These are phyloP conservation scores for Hanseniaspora nectarophila DNA, from an alignment of 805 yeast species.

Conservation along the genomic window DNA sequence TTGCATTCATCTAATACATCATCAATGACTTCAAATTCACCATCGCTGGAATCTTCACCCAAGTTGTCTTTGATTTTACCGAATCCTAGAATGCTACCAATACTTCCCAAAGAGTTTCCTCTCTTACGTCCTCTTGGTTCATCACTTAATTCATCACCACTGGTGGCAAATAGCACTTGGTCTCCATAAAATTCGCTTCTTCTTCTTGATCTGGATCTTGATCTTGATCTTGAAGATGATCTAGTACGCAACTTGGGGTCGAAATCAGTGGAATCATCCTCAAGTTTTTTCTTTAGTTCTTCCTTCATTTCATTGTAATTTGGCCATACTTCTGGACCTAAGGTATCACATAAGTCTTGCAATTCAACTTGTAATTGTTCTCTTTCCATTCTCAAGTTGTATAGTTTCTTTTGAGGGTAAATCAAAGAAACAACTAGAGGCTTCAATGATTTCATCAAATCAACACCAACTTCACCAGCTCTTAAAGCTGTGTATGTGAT, in stretches of 20 bases:
- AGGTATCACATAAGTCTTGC: slow-evolving; percentile 64
- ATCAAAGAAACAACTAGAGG: slow-evolving; percentile 47
- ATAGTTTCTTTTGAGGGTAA: slow-evolving; percentile 34
- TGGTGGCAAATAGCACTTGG: slow-evolving; percentile 6
- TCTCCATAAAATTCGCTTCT: slow-evolving; percentile 8
- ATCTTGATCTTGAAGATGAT: slow-evolving; percentile 9
- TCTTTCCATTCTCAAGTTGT: slow-evolving; percentile 48
- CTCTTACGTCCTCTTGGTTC: slow-evolving; percentile 18
- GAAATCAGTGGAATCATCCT: slow-evolving; percentile 3
- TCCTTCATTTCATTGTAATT: slow-evolving; percentile 46
- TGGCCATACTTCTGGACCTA: slow-evolving; percentile 80
- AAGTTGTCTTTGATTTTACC: slow-evolving; percentile 14
- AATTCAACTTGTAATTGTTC: slow-evolving; percentile 54
- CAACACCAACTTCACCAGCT: slow-evolving; percentile 90
- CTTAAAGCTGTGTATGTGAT: slow-evolving; percentile 84
- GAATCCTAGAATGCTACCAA: slow-evolving; percentile 15
- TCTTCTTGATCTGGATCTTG: slow-evolving; percentile 12
- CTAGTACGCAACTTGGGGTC: slow-evolving; percentile 3
- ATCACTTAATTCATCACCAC: slow-evolving; percentile 4
- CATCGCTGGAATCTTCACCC: slow-evolving; percentile 14
- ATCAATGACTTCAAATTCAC: slow-evolving; percentile 14
- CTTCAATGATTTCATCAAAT: slow-evolving; percentile 66
- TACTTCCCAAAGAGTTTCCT: slow-evolving; percentile 11
- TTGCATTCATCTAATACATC: background rate
- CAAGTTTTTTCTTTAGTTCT: slow-evolving; percentile 8